phyloP scores from a whole-genome alignment of 805 yeast species.

The Candida berthetii region DNA sequence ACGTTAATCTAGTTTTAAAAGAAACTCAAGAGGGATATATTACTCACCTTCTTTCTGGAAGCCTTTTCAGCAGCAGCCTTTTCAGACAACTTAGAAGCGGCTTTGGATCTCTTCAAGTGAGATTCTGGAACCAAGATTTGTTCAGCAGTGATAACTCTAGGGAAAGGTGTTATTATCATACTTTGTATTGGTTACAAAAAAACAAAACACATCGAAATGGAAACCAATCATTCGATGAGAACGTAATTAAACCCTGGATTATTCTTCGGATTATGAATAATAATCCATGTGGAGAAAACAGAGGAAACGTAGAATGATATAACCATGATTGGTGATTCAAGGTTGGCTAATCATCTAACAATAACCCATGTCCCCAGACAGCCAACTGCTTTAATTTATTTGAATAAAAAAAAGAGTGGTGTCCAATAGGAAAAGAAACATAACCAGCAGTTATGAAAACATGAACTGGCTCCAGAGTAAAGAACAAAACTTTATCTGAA shows the following conservation, averaged over 20 bases:
- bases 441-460: too few relatives aligned
- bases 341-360: slow-evolving; percentile 8
- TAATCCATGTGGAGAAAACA: slow-evolving; percentile 4
- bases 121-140: slow-evolving; percentile 68
- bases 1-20: background rate
- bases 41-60: slow-evolving; percentile 79
- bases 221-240: slow-evolving; percentile 22
- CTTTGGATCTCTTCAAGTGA: slow-evolving; percentile 75
- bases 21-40: too few relatives aligned
- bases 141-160: slow-evolving; percentile 26
- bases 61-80: slow-evolving; percentile 75
- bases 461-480: background rate
- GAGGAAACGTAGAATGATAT: slow-evolving; percentile 18
- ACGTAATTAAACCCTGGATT: too few relatives aligned
- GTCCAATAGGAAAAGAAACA: background rate
- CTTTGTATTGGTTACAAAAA: too few relatives aligned
- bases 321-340: slow-evolving; percentile 12
- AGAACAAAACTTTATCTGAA: background rate
- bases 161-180: background rate
- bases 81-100: slow-evolving; percentile 70
- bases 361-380: slow-evolving; percentile 20
- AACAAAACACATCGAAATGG: slow-evolving; percentile 22
- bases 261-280: too few relatives aligned
- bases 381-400: background rate
- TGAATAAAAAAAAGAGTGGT: background rate